A percentile compares a stretch with the other conserved stretches of the same genome.
Evolutionary conservation across 768 basidiomycete genomes (phyloP).

Genomic region (Agaricus sinodeliciosus): DNA sequence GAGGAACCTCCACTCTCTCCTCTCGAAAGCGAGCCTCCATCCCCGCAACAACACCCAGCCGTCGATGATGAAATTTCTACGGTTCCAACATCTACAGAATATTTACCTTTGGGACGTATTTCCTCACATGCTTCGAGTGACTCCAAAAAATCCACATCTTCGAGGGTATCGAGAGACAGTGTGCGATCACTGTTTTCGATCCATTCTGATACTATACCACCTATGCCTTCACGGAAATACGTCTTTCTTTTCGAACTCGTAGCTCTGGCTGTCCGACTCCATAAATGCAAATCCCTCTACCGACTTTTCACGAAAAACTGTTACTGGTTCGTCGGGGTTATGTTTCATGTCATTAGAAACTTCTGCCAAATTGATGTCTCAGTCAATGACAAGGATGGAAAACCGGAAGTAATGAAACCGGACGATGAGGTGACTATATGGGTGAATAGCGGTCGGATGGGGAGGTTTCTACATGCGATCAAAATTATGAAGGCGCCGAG

Average conservation of each 20-base stretch:
- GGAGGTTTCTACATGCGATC: background rate
- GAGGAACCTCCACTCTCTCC: too few relatives aligned
- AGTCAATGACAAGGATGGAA: background rate
- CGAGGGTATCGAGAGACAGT: background rate
- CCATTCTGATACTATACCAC: background rate
- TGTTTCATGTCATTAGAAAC: background rate
- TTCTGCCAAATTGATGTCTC: background rate
- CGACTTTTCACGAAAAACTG: constrained; percentile 1
- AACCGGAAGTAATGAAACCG: background rate
- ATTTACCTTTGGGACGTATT: too few relatives aligned
- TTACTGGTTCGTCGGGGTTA: constrained; percentile 3
- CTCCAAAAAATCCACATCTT: background rate
- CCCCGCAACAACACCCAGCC: too few relatives aligned
- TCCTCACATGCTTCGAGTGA: background rate
- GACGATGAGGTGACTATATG: background rate
- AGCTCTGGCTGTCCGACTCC: background rate
- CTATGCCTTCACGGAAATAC: background rate
- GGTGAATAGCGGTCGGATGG: background rate
- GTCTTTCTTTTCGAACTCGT: background rate
- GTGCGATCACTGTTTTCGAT: background rate
- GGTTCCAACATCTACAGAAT: too few relatives aligned
- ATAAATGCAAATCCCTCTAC: background rate
- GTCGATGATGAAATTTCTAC: too few relatives aligned
- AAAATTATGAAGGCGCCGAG: background rate
- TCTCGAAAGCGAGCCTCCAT: too few relatives aligned